A percentile compares a stretch with the other conserved stretches of the same genome.
phyloP scores from a whole-genome alignment of 306 rosid species.

The Leucaena leucocephala region DNA sequence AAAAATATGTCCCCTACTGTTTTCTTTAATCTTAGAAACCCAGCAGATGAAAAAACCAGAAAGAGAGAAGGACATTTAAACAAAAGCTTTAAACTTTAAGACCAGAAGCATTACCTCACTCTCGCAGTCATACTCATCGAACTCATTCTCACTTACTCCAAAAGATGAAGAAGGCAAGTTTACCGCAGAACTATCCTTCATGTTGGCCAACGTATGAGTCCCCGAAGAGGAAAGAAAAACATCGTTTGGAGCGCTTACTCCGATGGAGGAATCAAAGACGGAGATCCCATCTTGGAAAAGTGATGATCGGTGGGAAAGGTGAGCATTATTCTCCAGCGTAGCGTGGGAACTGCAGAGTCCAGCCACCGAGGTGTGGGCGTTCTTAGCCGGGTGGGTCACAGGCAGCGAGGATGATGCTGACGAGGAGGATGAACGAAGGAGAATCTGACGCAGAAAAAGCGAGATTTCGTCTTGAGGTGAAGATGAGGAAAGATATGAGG shows the following conservation, averaged over 20 bases:
- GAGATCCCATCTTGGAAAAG: slow-evolving; percentile 51
- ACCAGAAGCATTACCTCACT: slow-evolving; percentile 60
- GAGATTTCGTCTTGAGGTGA: slow-evolving; percentile 84
- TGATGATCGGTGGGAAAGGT: slow-evolving; percentile 25
- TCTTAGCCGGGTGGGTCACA: slow-evolving; percentile 4
- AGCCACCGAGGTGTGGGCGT: slow-evolving; percentile 6
- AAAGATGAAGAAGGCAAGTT: slow-evolving; percentile 63
- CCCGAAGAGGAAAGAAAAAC: slow-evolving; percentile 5
- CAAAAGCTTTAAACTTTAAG: slow-evolving; percentile 26
- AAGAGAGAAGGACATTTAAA: background rate
- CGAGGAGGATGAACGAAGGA: slow-evolving; percentile 69
- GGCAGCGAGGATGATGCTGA: slow-evolving; percentile 35
- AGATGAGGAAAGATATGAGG: too few species aligned
- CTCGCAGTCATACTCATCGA: slow-evolving; percentile 85
- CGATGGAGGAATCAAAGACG: slow-evolving; percentile 45
- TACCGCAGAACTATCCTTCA: slow-evolving; percentile 27
- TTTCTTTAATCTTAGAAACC: background rate
- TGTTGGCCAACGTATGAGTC: background rate
- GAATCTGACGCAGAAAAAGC: slow-evolving; percentile 81
- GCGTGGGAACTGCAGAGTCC: slow-evolving; percentile 38
- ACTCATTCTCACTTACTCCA: slow-evolving; percentile 61
- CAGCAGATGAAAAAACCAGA: background rate
- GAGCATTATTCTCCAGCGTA: slow-evolving; percentile 31
- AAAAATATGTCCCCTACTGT: background rate
- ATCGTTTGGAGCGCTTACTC: slow-evolving; percentile 1